These are phyloP conservation scores for Talaromyces adpressus DNA, from an alignment of 495 filamentous ascomycete genomes.

Conservation along the genomic window DNA sequence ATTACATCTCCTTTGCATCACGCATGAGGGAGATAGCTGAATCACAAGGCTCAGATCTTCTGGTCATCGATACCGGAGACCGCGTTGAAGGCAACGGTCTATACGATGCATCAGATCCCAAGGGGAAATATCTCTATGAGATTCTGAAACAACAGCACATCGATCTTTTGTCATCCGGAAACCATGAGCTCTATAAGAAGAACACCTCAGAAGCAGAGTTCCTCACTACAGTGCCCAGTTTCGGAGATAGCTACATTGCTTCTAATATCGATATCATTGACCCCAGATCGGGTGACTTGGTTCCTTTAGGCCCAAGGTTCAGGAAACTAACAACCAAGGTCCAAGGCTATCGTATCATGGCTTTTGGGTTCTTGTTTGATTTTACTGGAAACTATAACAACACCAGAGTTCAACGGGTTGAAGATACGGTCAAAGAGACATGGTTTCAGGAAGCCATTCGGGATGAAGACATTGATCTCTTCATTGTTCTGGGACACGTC, in stretches of 20 bases:
- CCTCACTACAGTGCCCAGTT: conserved; percentile 68
- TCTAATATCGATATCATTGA: conserved; percentile 90
- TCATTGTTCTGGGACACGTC: conserved; percentile 83
- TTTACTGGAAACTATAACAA: conserved; percentile 87
- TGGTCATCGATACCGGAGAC: conserved; percentile 92
- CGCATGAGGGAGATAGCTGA: conserved; percentile 77
- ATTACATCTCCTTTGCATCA: conserved; percentile 88
- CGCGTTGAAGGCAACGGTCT: conserved; percentile 92
- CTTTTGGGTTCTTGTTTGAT: conserved; percentile 92
- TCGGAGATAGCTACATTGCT: conserved; percentile 67
- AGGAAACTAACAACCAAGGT: conserved; percentile 87
- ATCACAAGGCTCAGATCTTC: conserved; percentile 66
- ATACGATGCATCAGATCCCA: conserved; percentile 86
- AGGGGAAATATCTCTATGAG: conserved; percentile 78
- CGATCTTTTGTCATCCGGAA: conserved; percentile 82
- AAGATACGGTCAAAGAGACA: conserved; percentile 67
- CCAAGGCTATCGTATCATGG: conserved; percentile 71
- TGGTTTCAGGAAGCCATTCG: conserved; percentile 89
- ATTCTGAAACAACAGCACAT: conserved; percentile 77
- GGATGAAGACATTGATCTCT: conserved; percentile 75
- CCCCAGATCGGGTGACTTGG: conserved; percentile 55
- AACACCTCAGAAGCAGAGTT: conserved; percentile 73
- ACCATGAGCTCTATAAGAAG: conserved; percentile 88
- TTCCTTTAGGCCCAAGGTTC: conserved; percentile 75
- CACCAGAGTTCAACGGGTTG: conserved; percentile 71